These are phyloP conservation scores for Phoma sp. DNA, from an alignment of 2,329 filamentous ascomycete species.

Conservation along the genomic window DNA sequence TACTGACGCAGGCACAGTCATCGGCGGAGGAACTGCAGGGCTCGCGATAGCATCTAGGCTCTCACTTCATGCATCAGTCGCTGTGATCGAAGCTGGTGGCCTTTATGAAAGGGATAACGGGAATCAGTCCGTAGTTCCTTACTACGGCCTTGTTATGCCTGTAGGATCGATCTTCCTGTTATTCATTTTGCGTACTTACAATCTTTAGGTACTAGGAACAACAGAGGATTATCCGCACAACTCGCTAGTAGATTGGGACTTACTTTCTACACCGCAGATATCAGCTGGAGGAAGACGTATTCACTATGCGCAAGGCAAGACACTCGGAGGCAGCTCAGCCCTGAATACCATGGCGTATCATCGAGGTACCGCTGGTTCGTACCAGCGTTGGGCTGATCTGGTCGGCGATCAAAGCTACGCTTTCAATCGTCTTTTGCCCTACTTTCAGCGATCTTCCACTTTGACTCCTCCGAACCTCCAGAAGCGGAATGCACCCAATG, in stretches of 20 bases:
- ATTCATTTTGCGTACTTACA: no score
- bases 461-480: conserved; percentile 38
- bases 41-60: conserved; percentile 34
- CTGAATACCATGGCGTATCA: conserved; percentile 38
- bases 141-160: conserved; percentile 24
- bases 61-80: conserved; percentile 28
- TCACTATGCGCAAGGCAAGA: conserved; percentile 44
- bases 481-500: conserved; percentile 26
- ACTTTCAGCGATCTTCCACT: conserved; percentile 37
- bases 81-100: conserved; percentile 36
- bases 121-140: conserved; percentile 36
- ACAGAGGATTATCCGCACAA: conserved; percentile 27
- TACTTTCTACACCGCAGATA: conserved; percentile 29
- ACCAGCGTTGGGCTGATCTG: conserved; percentile 39
- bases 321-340: conserved; percentile 38
- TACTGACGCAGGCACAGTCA: conserved; percentile 14
- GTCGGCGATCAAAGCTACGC: conserved; percentile 42
- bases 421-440: conserved; percentile 35
- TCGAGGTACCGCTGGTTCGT: conserved; percentile 28
- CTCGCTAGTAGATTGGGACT: conserved; percentile 38
- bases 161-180: background rate
- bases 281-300: conserved; percentile 29
- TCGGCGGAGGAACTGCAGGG: conserved; percentile 40
- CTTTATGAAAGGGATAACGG: conserved; percentile 37
- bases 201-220: conserved; percentile 10